Evolutionary conservation across 257 asterid genomes (phyloP), one percentile per base, ranked within the genome.

Genomic region (Scutellaria baicalensis): DNA sequence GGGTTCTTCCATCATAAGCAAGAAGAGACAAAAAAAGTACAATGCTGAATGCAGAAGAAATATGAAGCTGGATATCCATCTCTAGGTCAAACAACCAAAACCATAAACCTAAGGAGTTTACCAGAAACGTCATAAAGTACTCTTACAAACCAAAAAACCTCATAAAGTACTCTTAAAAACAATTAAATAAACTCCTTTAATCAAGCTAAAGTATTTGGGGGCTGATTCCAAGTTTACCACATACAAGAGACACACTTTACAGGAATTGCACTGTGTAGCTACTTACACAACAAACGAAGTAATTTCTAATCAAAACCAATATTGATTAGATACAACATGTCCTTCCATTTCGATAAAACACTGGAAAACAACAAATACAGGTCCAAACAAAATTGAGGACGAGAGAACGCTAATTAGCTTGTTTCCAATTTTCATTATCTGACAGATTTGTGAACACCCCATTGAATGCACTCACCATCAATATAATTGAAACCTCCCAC

Each of bases 1-100:
- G 71, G 59, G 52, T 58, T 63, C 6, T 59, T 48, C 36, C 36
- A 11, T 55, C 54, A 71, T 73, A 61, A 75, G 52, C 49, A 80
- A 33, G 65, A 59, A 55, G 49, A 48, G 52, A 68, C 44, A 68
- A 55, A 69, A 58, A 16, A 42, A 6, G 27, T 49, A 21, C 42
- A 39, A 51, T 47, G 59, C 39, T 49, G 66, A 49, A 33, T 47
- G 59, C 39, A 58, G 66, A 49, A 33, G 50, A 70, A 55, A 39
- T 14, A 52, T 18, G 48, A 38, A 52, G 35, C 62, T 11, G 39
- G 36, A 62, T 8, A 38, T 38, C 45, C 31, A 1, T 20, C 38
- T 36, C 54, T 33, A 45, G 27, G 50, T 56, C 69, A 48, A 21
- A 18, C 16, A 49, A 48, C 16, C 3, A 16, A 49, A 16, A 14